Conservation (phyloP, 2,329 filamentous ascomycete species). For the Talaromyces amestolkiae region DNA sequence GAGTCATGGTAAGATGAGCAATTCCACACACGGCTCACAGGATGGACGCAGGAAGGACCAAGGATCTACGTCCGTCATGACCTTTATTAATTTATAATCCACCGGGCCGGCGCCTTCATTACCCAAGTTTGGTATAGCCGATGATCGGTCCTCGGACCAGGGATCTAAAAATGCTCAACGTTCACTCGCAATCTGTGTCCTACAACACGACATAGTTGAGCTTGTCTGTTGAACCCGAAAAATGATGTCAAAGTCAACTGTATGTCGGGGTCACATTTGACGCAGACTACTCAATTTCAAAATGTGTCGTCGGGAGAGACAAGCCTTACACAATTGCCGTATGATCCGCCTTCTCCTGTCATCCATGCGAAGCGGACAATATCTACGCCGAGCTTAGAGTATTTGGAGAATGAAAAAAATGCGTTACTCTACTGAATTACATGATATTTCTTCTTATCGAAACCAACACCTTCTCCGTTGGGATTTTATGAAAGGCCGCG, state of each 20-base stretch:
- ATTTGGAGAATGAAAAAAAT: neutral
- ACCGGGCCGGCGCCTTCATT: neutral
- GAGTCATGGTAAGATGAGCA: neutral
- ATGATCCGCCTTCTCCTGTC: neutral
- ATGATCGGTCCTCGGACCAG: neutral
- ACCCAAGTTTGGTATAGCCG: neutral
- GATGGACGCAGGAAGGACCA: neutral
- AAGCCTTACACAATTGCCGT: neutral
- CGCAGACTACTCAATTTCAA: neutral
- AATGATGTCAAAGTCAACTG: neutral
- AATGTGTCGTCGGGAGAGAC: neutral
- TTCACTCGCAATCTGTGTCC: neutral
- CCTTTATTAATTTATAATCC: neutral
- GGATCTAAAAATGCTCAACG: neutral
- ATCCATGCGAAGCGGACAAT: neutral
- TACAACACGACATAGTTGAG: neutral
- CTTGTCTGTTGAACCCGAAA: neutral
- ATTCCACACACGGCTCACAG: no score
- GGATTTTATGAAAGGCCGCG: slow-evolving; percentile 2
- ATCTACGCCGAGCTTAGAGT: neutral
- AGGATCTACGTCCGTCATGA: neutral
- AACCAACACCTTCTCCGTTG: slow-evolving; percentile 11
- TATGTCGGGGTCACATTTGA: neutral
- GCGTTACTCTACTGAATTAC: neutral
- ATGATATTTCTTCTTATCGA: neutral